Base-by-base conservation (phyloP, 371 early-diverging fungal genomes). In the Mucor circinelloides region DNA sequence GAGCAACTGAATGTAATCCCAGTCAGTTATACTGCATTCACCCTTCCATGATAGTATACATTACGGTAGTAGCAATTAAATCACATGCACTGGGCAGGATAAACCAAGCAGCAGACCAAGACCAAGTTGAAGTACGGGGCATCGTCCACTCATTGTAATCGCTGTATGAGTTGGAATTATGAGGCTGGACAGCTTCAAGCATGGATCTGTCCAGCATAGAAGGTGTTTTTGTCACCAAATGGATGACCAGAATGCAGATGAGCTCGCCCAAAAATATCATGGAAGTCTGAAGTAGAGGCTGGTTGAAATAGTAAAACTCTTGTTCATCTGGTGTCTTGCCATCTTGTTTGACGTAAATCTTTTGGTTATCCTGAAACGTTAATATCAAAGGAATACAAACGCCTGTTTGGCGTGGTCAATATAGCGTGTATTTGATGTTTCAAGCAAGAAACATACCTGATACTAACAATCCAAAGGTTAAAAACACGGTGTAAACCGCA, bases 191-290 rank as follows among this genome's bases (percentile, higher is more conserved):
- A 15, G 77, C 63, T 13, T 79, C 79, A 23, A 77, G 59, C 58
- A 79, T 63, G 3, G 78, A 72, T 50, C 70, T 66, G 48, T 79
- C 79, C 55, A 76, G 55, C 31, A 77, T 64, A 10, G 72, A 63
- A 6, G 79, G 73, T 30, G 71, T 57, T 32, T 74, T 79, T 62
- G 76, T 79, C 2, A 74, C 72, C 38, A 81, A 28, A 48, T 79
- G 79, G 19, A 82, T 82, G 2, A 71, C 66, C 2, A 77, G 21
- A 44, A 82, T 82, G 69, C 82, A 82, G 4, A 79, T 60, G 19
- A 82, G 72, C 64, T 82, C 82, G 38, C 82, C 82, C 30, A 82
- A 12, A 56, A 82, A 82, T 17, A 82, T 82, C 82, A 82, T 82
- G 64, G 71, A 61, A 0, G 82, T 79, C 57, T 82, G 82, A 32